Conservation (phyloP, 1,139 yeast species). For the Insectozyma bohioensis region DNA sequence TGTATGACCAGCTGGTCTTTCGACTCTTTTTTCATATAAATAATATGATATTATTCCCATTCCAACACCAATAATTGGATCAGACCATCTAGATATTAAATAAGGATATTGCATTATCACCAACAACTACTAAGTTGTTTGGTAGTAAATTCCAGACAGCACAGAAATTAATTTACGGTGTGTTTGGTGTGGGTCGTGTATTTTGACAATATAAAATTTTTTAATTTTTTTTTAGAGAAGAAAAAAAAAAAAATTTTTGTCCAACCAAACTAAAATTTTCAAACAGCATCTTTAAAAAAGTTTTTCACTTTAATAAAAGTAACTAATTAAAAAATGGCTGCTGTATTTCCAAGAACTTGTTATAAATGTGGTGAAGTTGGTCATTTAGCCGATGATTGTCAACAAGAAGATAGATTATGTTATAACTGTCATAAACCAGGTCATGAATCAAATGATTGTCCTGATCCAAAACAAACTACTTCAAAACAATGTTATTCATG, state of each 20-base stretch:
- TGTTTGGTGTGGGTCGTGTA: no score
- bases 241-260: no score
- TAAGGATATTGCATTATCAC: slow-evolving; percentile 43
- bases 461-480: slow-evolving; percentile 80
- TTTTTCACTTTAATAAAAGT: neutral
- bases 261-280: no score
- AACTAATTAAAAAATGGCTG: slow-evolving; percentile 41
- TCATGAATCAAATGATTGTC: slow-evolving; percentile 85
- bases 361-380: slow-evolving; percentile 93
- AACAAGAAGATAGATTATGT: slow-evolving; percentile 80
- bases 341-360: slow-evolving; percentile 71
- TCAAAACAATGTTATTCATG: slow-evolving; percentile 91
- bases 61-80: slow-evolving; percentile 58
- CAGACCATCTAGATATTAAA: slow-evolving; percentile 41
- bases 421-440: slow-evolving; percentile 93
- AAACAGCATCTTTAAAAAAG: no score
- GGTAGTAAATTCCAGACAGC: no score
- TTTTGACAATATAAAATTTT: neutral
- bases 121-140: no score
- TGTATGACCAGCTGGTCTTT: slow-evolving; percentile 56
- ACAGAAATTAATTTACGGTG: no score
- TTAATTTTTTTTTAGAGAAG: neutral
- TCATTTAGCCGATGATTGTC: slow-evolving; percentile 86
- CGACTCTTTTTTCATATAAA: slow-evolving; percentile 55
- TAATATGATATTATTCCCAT: slow-evolving; percentile 63